Base-by-base conservation (phyloP, 495 filamentous ascomycete genomes). In the Penicillium silybi region DNA sequence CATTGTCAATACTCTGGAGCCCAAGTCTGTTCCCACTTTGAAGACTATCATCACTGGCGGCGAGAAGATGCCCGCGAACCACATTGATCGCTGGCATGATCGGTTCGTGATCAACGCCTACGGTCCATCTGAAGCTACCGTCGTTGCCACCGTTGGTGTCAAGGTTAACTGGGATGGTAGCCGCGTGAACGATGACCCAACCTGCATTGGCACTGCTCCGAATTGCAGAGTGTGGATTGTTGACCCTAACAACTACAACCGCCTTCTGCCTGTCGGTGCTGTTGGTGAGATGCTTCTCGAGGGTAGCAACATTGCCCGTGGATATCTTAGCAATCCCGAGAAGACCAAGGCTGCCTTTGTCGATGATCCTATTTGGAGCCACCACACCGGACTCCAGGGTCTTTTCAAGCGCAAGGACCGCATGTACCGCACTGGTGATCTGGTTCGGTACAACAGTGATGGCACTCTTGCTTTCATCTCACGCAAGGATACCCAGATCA, bases 201-300 rank as follows among this genome's bases (percentile, higher is more conserved):
- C 65, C 7, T 70, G 63, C 0, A 77, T 79, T 34, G 76, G 76
- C 8, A 63, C 44, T 20, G 61, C 72, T 1, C 53, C 68, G 0
- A 67, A 66, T 37, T 69, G 76, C 46, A 56, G 69, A 41, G 61
- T 72, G 7, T 88, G 85, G 82, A 75, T 88, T 48, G 80, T 83
- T 3, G 79, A 85, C 51, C 77, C 80, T 1, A 57, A 69, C 6
- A 71, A 86, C 53, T 74, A 79, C 48, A 63, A 86, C 50, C 63
- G 70, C 0, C 74, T 89, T 2, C 67, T 81, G 4, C 83, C 83
- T 0, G 62, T 87, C 13, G 85, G 85, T 7, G 69, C 74, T 11
- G 69, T 83, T 3, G 85, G 85, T n/a, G 85, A 89, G 57, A 65
- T 88, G 46, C 58, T 85, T 4, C 64, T 89, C n/a, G 80, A 85